These are phyloP conservation scores for Camellia japonica DNA, from an alignment of 148 eudicot genomes.

Conservation along the genomic window DNA sequence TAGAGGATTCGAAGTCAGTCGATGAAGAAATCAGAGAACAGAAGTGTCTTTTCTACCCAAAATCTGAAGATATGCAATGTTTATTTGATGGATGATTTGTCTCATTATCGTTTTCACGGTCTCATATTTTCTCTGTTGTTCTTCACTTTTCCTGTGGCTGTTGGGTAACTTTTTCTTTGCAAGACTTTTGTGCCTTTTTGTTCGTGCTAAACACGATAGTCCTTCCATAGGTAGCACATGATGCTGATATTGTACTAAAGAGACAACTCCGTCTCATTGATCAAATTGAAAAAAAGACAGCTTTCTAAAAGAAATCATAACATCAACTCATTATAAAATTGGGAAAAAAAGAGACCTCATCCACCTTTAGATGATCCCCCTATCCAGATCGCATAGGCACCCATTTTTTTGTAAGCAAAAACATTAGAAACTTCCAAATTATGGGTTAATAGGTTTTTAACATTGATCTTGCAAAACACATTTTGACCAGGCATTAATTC, in stretches of 20 bases:
- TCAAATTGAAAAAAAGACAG: background rate
- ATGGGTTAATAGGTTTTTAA: background rate
- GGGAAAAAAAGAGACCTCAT: background rate
- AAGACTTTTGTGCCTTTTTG: background rate
- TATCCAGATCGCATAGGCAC: background rate
- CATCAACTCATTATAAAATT: no score
- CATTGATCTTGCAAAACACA: background rate
- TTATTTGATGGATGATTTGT: no score
- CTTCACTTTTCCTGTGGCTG: no score
- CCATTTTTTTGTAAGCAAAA: background rate
- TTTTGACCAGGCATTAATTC: background rate
- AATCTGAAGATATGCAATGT: no score
- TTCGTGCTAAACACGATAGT: background rate
- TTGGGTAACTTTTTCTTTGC: no score
- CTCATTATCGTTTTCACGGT: no score
- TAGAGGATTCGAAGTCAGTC: no score
- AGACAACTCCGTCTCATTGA: background rate
- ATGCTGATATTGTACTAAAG: background rate
- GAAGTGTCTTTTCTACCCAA: no score
- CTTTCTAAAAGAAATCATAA: no score
- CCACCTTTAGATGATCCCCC: background rate
- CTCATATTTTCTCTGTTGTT: no score
- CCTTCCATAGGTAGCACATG: background rate
- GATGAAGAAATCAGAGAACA: no score
- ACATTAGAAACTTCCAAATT: background rate